Evolutionary conservation across 345 rosid species (phyloP).

Genomic region (Jatropha curcas): DNA sequence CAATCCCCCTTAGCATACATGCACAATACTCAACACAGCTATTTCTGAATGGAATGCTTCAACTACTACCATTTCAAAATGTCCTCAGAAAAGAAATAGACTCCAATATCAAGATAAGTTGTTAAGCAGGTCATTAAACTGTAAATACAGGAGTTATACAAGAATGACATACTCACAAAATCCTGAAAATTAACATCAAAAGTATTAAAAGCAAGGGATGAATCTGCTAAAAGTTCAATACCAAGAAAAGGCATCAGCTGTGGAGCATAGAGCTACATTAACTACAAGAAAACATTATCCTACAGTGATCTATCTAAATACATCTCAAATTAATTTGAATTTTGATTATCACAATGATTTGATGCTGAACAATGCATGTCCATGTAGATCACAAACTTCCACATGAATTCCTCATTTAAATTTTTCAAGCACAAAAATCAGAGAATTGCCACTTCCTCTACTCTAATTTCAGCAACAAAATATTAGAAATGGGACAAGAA

Average conservation of each 20-base stretch:
- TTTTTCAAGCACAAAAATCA: neutral
- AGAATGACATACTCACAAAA: too few species aligned
- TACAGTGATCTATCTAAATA: neutral
- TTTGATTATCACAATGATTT: neutral
- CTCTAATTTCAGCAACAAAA: neutral
- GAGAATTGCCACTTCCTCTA: neutral
- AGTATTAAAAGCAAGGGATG: too few species aligned
- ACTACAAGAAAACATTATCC: neutral
- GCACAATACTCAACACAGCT: neutral
- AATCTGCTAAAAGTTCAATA: too few species aligned
- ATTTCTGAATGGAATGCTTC: neutral
- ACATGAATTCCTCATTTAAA: neutral
- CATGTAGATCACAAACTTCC: neutral
- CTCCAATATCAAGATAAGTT: neutral
- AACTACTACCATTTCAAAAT: neutral
- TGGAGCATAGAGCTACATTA: neutral
- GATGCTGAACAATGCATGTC: neutral
- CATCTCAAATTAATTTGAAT: neutral
- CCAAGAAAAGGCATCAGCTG: too few species aligned
- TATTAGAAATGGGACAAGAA: neutral
- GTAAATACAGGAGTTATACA: neutral
- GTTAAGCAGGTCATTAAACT: neutral
- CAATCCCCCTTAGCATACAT: neutral
- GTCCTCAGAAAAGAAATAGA: neutral
- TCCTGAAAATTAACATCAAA: neutral